phyloP scores from a whole-genome alignment of 208 protist species.

The Crithidia thermophila region DNA sequence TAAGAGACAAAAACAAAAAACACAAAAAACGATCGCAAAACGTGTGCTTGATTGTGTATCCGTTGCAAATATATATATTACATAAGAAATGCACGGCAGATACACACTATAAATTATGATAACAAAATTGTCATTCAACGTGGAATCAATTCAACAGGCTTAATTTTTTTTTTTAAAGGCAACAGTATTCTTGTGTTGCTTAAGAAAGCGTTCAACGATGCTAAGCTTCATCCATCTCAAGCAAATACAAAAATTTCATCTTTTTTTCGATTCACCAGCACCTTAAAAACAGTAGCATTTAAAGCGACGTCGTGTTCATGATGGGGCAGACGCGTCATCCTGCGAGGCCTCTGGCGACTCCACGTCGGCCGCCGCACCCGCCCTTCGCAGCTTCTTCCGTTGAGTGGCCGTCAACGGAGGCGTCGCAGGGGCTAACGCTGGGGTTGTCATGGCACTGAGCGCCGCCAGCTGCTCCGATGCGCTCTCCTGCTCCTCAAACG shows the following conservation, averaged over 20 bases:
- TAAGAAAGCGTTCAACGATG: no score
- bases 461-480: constrained; percentile 8
- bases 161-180: no score
- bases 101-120: background rate
- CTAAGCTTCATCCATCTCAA: no score
- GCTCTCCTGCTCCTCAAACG: constrained; percentile 22
- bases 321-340: constrained; percentile 5
- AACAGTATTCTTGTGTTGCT: no score
- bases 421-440: constrained; percentile 5
- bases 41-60: background rate
- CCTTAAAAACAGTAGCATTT: no score
- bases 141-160: no score
- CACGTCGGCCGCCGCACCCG: background rate
- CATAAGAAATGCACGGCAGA: background rate
- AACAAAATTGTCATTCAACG: no score
- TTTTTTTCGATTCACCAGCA: no score
- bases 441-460: background rate
- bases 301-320: no score
- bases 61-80: background rate
- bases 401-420: constrained; percentile 34
- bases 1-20: background rate
- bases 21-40: background rate
- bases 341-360: constrained; percentile 3
- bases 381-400: constrained; percentile 29
- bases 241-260: no score